These are phyloP conservation scores for Oryza officinalis DNA, from an alignment of 176 grass and related monocot species.

Conservation along the genomic window DNA sequence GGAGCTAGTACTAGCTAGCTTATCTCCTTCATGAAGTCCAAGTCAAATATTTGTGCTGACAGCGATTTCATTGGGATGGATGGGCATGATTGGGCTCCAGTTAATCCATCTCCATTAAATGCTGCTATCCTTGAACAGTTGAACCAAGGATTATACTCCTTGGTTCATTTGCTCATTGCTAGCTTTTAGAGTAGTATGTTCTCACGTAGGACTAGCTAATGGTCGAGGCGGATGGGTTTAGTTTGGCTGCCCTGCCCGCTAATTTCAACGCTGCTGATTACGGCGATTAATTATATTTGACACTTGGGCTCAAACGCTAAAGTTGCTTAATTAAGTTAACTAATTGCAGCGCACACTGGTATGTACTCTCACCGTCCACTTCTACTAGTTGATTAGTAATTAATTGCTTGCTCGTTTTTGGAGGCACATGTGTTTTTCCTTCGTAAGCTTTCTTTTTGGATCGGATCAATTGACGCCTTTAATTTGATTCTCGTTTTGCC, in stretches of 20 bases:
- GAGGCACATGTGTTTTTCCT: not conserved
- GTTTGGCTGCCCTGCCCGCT: not conserved
- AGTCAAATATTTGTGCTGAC: not conserved
- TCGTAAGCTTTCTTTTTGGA: too few species aligned
- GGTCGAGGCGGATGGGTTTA: not conserved
- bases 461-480: too few species aligned
- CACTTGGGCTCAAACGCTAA: not conserved
- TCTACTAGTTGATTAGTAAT: not conserved
- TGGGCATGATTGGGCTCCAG: not conserved
- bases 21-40: not conserved
- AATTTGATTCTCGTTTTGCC: too few species aligned
- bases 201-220: not conserved
- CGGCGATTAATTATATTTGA: not conserved
- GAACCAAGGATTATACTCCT: too few species aligned
- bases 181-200: not conserved
- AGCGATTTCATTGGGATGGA: not conserved
- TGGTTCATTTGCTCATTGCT: too few species aligned
- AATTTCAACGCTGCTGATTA: not conserved
- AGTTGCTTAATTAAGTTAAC: not conserved
- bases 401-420: not conserved
- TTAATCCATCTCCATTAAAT: not conserved
- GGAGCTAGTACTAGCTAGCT: too few species aligned
- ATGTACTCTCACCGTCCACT: not conserved
- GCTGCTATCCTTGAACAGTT: not conserved
- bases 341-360: not conserved